phyloP scores from a whole-genome alignment of 1,284 basidiomycete genomes.

The Exobasidium rhododendri region DNA sequence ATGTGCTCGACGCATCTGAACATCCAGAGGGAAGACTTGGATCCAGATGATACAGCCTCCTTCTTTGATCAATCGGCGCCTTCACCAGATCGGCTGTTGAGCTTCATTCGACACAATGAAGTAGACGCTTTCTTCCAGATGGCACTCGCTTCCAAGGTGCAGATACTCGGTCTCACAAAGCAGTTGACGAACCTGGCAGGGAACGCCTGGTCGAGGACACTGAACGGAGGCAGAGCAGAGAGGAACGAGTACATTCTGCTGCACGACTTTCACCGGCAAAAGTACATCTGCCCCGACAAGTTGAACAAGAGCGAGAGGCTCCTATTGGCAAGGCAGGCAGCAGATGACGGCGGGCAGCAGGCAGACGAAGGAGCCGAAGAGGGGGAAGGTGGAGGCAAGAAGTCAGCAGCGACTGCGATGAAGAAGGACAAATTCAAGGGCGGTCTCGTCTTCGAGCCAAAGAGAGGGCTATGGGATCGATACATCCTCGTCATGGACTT shows the following conservation, averaged over 20 bases:
- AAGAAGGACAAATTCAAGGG: constrained; percentile 93
- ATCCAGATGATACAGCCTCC: constrained; percentile 85
- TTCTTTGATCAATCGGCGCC: constrained; percentile 84
- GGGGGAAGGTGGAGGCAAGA: constrained; percentile 62
- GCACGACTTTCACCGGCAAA: constrained; percentile 93
- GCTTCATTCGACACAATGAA: constrained; percentile 87
- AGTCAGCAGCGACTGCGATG: constrained; percentile 14
- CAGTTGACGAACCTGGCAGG: constrained; percentile 97
- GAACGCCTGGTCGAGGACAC: constrained; percentile 72
- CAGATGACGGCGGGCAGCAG: constrained; percentile 27
- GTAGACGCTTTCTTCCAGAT: constrained; percentile 93
- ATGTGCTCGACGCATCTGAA: constrained; percentile 77
- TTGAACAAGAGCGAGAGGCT: constrained; percentile 64
- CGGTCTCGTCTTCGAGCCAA: constrained; percentile 95
- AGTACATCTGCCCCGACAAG: constrained; percentile 97
- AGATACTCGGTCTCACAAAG: constrained; percentile 81
- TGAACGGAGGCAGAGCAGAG: constrained; percentile 75
- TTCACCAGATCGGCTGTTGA: constrained; percentile 74
- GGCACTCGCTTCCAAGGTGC: constrained; percentile 87
- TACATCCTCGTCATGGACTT: constrained; percentile 99
- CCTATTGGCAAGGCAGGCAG: constrained; percentile 41
- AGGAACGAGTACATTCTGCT: constrained; percentile 98
- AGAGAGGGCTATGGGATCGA: constrained; percentile 93
- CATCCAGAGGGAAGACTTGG: constrained; percentile 64
- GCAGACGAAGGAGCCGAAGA: constrained; percentile 40